Evolutionary conservation across 75 land plant genomes (phyloP), one percentile per base, ranked within the genome.

Genomic region (Azolla pinnata): DNA sequence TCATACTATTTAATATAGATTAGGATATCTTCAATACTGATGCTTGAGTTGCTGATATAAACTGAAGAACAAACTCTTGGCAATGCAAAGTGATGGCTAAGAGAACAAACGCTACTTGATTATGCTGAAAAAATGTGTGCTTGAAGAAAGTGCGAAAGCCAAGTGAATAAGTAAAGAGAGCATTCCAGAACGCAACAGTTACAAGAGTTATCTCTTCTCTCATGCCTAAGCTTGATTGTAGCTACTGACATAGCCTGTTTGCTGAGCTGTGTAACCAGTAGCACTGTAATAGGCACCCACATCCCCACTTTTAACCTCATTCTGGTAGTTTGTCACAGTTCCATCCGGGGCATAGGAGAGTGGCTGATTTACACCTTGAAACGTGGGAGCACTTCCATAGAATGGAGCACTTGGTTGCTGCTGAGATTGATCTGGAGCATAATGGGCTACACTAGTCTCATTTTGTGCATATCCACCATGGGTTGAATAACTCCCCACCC

Each of bases 301-400:
- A 46, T 46, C 49, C 49, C 49, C 49, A 46, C 21, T 46, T 17
- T 46, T 18, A 2, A 3, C 49, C 3, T 3, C 49, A 46, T 46
- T 23, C n/a, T n/a, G n/a, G n/a, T n/a, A n/a, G n/a, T n/a, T n/a
- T n/a, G n/a, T n/a, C n/a, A n/a, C n/a, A n/a, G n/a, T n/a, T n/a
- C n/a, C n/a, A n/a, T 46, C 2, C 10, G 21, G 17, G 2, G 17
- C 2, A 46, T 46, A 23, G 49, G 21, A 23, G 49, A 46, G n/a
- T 46, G 17, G 14, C 49, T 4, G 17, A 46, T 14, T 46, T 46
- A 23, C 23, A 17, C 21, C 49, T 46, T 46, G 49, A 17, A 18
- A 46, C n/a, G 49, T 4, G 49, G 49, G 17, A 2, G 49, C 49
- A 46, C 49, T 23, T 4, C 49, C 49, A 46, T 46, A 46, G 21